Percentiles rank a stretch among this genome's conserved stretches.
These are phyloP conservation scores for Cladosporium sphaerospermum DNA, from an alignment of 2,329 filamentous ascomycete species.

Conservation along the genomic window DNA sequence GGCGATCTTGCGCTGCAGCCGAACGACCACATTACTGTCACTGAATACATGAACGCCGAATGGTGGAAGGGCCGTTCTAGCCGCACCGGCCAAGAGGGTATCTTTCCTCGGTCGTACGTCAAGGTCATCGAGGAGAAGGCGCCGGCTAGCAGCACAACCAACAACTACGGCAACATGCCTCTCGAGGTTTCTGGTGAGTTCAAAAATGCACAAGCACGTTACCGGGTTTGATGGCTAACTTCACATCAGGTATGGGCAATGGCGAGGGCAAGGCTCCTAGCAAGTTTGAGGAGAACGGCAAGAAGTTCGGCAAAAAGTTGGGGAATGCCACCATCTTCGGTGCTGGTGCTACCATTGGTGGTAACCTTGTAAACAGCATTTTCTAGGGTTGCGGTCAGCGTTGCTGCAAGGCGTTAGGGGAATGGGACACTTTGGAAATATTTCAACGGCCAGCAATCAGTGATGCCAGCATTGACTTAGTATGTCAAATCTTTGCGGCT, in stretches of 20 bases:
- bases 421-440: no score
- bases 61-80: conserved; percentile 93
- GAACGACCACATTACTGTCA: conserved; percentile 72
- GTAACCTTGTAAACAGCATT: conserved; percentile 84
- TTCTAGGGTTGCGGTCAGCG: conserved; percentile 50
- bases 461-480: no score
- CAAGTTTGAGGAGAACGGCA: conserved; percentile 68
- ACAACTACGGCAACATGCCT: conserved; percentile 54
- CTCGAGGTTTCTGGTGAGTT: conserved; percentile 58
- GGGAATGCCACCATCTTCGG: conserved; percentile 84
- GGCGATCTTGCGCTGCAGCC: conserved; percentile 77
- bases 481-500: no score
- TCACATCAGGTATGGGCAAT: conserved; percentile 30
- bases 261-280: conserved; percentile 45
- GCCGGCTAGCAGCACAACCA: conserved; percentile 29
- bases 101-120: conserved; percentile 92
- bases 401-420: no score
- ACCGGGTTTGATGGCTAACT: background rate
- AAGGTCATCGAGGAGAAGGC: conserved; percentile 60
- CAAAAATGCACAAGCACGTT: background rate
- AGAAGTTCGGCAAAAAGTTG: conserved; percentile 95
- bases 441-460: no score
- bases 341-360: conserved; percentile 83
- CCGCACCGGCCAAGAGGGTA: conserved; percentile 77
- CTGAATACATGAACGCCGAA: conserved; percentile 91